A percentile compares a stretch with the other conserved stretches of the same genome.
phyloP scores from a whole-genome alignment of 2,329 filamentous ascomycete genomes.

The Myriosclerotinia curreyana region DNA sequence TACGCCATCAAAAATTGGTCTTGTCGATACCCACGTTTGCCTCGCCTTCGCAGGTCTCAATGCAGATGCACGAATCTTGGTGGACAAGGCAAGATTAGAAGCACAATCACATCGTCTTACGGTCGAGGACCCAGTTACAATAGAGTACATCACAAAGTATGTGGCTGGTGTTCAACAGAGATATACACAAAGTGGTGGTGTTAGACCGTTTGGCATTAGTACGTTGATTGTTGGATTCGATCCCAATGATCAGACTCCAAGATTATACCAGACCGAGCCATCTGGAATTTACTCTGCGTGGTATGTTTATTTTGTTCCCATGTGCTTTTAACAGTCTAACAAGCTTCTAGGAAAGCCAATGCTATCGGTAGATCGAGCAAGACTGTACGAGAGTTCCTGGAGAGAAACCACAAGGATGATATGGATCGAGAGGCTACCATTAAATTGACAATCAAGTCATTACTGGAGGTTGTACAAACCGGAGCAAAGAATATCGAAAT shows the following conservation, averaged over 20 bases:
- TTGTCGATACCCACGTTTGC: slow-evolving; percentile 93
- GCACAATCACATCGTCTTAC: slow-evolving; percentile 96
- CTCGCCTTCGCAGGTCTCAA: slow-evolving; percentile 97
- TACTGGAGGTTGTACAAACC: slow-evolving; percentile 96
- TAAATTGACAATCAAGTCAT: slow-evolving; percentile 94
- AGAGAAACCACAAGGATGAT: slow-evolving; percentile 97
- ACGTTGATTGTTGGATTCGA: slow-evolving; percentile 99
- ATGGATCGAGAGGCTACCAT: slow-evolving; percentile 97
- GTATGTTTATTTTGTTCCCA: slow-evolving; percentile 50
- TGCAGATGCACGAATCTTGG: slow-evolving; percentile 93
- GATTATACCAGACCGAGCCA: slow-evolving; percentile 98
- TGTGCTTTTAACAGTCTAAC: slow-evolving; percentile 24
- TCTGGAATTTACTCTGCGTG: slow-evolving; percentile 99
- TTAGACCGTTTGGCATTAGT: slow-evolving; percentile 97
- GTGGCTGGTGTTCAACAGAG: slow-evolving; percentile 96
- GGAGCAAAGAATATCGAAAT: slow-evolving; percentile 99
- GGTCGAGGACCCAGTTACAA: slow-evolving; percentile 93
- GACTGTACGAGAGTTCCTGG: slow-evolving; percentile 96
- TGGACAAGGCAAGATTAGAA: slow-evolving; percentile 97
- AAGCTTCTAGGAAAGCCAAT: slow-evolving; percentile 82
- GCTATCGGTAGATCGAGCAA: slow-evolving; percentile 98
- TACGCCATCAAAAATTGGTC: slow-evolving; percentile 96
- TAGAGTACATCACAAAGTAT: slow-evolving; percentile 99
- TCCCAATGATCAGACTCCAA: slow-evolving; percentile 80
- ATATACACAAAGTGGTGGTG: slow-evolving; percentile 98